phyloP scores from a whole-genome alignment of 495 filamentous ascomycete genomes.

The Filosporella fistucella region DNA sequence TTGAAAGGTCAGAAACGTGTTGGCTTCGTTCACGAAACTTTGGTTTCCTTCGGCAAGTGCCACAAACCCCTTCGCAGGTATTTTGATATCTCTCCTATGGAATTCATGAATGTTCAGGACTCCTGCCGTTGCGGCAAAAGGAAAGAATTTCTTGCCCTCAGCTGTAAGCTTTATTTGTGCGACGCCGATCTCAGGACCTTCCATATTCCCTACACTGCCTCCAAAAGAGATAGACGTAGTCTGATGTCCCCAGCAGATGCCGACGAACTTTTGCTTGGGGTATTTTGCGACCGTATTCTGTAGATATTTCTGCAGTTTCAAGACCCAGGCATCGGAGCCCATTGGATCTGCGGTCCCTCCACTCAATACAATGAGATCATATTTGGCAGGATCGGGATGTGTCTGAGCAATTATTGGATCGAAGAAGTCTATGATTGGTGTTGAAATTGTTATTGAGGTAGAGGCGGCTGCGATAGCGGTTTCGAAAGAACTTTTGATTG shows the following conservation, averaged over 20 bases:
- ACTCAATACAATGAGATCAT: slow-evolving; percentile 43
- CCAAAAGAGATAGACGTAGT: slow-evolving; percentile 38
- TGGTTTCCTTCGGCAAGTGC: slow-evolving; percentile 34
- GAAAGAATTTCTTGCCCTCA: slow-evolving; percentile 8
- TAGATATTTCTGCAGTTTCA: slow-evolving; percentile 37
- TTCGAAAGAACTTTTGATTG: slow-evolving; percentile 35
- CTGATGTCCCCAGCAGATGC: slow-evolving; percentile 47
- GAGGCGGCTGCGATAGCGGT: slow-evolving; percentile 31
- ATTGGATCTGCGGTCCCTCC: slow-evolving; percentile 42
- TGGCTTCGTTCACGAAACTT: slow-evolving; percentile 33
- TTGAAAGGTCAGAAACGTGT: slow-evolving; percentile 41
- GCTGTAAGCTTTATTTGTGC: slow-evolving; percentile 1
- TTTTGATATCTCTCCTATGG: slow-evolving; percentile 36
- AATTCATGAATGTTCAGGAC: slow-evolving; percentile 36
- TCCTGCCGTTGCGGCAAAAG: background rate
- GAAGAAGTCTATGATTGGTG: slow-evolving; percentile 22
- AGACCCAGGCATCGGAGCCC: slow-evolving; percentile 37
- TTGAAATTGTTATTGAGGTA: slow-evolving; percentile 27
- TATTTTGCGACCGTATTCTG: slow-evolving; percentile 29
- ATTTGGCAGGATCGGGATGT: slow-evolving; percentile 34
- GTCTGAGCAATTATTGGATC: slow-evolving; percentile 23
- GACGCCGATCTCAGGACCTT: slow-evolving; percentile 27
- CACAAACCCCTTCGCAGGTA: slow-evolving; percentile 27
- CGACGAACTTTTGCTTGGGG: slow-evolving; percentile 37
- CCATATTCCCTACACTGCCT: slow-evolving; percentile 34